Conservation (phyloP, 176 grass and related monocot species). For the Avena eriantha region DNA sequence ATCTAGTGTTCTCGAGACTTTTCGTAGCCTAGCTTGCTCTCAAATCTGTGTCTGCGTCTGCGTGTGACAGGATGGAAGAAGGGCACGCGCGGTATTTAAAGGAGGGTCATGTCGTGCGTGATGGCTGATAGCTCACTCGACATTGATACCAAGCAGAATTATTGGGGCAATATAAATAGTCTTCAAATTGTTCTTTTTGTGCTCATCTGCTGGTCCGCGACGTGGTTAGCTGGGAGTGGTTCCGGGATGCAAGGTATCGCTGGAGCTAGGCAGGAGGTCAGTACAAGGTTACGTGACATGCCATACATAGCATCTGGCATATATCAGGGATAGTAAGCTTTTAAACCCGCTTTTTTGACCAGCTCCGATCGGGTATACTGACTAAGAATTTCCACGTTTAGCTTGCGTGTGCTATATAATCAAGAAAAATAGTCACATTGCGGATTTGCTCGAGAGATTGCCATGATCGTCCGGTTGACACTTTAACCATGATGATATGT, state of each 20-base stretch:
- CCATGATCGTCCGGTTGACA: neutral
- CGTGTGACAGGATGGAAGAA: slow-evolving; percentile 5
- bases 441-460: neutral
- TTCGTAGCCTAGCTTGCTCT: neutral
- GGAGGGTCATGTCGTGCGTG: slow-evolving; percentile 14
- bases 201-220: neutral
- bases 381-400: slow-evolving; percentile 24
- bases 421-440: neutral
- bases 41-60: neutral
- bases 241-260: neutral
- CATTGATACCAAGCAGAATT: slow-evolving; percentile 33
- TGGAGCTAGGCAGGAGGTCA: neutral
- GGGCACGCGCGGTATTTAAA: slow-evolving; percentile 43
- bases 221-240: neutral
- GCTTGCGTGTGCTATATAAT: slow-evolving; percentile 10
- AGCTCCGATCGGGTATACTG: neutral
- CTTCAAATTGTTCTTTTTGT: slow-evolving; percentile 28
- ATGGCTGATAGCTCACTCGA: slow-evolving; percentile 23
- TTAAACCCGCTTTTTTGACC: neutral
- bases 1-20: neutral
- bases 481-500: neutral
- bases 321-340: neutral
- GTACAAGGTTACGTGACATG: slow-evolving; percentile 6
- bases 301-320: neutral
- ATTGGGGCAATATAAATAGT: neutral